A percentile compares a stretch with the other conserved stretches of the same genome.
These are phyloP conservation scores for Fusarium hostae DNA, from an alignment of 2,329 filamentous ascomycete species.

Conservation along the genomic window DNA sequence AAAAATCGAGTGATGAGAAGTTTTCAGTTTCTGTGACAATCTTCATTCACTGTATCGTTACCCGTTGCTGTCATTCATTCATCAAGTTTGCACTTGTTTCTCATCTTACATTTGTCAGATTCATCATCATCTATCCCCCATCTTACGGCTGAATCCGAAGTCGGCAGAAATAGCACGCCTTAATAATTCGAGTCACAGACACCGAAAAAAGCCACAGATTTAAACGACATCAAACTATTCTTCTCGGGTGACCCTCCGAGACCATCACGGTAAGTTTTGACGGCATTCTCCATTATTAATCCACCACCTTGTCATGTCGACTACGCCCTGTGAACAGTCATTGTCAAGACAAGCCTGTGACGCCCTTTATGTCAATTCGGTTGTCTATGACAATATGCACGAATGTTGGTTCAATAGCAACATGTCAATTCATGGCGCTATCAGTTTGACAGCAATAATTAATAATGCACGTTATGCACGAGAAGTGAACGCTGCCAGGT, in stretches of 20 bases:
- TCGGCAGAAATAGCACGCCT: conserved; percentile 4
- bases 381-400: neutral
- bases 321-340: conserved; percentile 23
- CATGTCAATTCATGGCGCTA: neutral
- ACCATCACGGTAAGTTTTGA: conserved; percentile 5
- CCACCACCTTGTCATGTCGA: conserved; percentile 31
- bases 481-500: neutral
- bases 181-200: conserved; percentile 20
- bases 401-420: neutral
- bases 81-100: neutral
- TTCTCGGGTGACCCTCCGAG: neutral
- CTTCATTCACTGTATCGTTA: neutral
- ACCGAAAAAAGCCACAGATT: conserved; percentile 29
- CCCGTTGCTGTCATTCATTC: neutral
- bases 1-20: conserved; percentile 21
- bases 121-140: neutral
- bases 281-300: conserved; percentile 36
- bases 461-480: neutral
- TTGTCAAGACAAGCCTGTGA: neutral
- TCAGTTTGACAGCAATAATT: neutral
- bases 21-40: neutral
- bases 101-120: conserved; percentile 14
- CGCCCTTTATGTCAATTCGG: conserved; percentile 14
- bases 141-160: conserved; percentile 16
- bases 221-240: conserved; percentile 9